A percentile compares a stretch with the other conserved stretches of the same genome.
Conservation (phyloP, 2,329 filamentous ascomycete species). For the Xylaria sp. region DNA sequence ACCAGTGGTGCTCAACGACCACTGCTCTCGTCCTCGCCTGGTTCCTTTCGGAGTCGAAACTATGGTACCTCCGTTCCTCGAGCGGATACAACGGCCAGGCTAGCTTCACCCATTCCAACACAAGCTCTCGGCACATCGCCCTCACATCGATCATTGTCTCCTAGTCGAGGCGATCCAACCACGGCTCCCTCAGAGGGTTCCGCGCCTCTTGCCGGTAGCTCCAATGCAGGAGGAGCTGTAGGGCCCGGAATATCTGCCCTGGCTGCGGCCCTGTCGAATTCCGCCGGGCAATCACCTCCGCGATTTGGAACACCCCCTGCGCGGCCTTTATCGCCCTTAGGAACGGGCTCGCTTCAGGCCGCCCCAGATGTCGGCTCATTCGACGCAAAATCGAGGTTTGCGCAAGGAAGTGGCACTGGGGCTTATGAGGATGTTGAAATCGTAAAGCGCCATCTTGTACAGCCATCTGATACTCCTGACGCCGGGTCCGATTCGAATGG, state of each 20-base stretch:
- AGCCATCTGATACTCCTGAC: conserved; percentile 65
- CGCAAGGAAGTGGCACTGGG: conserved; percentile 60
- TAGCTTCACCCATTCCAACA: conserved; percentile 69
- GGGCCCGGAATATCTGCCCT: conserved; percentile 89
- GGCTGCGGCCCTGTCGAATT: conserved; percentile 85
- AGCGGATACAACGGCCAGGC: conserved; percentile 69
- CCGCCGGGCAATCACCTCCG: conserved; percentile 75
- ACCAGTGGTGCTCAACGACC: conserved; percentile 51
- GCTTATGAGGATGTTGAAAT: conserved; percentile 91
- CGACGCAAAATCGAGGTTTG: conserved; percentile 70
- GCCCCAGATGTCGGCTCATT: conserved; percentile 88
- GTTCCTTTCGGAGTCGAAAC: conserved; percentile 58
- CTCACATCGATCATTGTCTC: conserved; percentile 61
- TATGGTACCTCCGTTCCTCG: conserved; percentile 66
- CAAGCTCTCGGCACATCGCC: conserved; percentile 56
- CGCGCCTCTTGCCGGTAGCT: conserved; percentile 73
- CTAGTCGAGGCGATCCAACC: conserved; percentile 55
- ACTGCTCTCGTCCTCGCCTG: conserved; percentile 60
- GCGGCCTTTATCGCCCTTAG: conserved; percentile 68
- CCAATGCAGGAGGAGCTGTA: conserved; percentile 65
- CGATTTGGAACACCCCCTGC: conserved; percentile 74
- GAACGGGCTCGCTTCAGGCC: conserved; percentile 60
- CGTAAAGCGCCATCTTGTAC: conserved; percentile 87
- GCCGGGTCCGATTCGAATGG: conserved; percentile 52
- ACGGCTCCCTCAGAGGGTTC: conserved; percentile 55